Percentiles rank a stretch among this genome's conserved stretches.
Evolutionary conservation across 345 rosid genomes (phyloP).

Genomic region (Toxicodendron radicans): DNA sequence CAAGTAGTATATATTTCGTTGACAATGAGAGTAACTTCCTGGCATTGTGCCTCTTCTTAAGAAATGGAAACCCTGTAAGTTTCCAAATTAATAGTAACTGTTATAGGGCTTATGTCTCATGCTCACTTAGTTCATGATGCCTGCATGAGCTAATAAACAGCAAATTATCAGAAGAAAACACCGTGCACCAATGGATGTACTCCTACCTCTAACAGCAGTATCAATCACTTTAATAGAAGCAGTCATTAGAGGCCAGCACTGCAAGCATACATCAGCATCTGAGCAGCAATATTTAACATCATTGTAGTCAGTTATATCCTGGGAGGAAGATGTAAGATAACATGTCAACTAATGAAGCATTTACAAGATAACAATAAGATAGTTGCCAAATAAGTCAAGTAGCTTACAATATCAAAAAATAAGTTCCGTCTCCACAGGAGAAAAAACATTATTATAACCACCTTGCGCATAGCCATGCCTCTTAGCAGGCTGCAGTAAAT

Average conservation of each 20-base stretch:
- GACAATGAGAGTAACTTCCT: neutral
- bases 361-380: neutral
- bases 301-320: conserved; percentile 94
- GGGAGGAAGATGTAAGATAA: conserved; percentile 22
- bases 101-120: neutral
- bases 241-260: conserved; percentile 95
- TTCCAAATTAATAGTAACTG: neutral
- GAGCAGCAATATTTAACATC: conserved; percentile 93
- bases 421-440: conserved; percentile 88
- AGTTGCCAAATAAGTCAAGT: conserved; percentile 8
- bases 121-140: neutral
- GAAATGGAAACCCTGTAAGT: neutral
- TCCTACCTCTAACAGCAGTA: conserved; percentile 73
- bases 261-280: conserved; percentile 88
- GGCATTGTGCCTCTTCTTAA: neutral
- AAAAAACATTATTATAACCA: conserved; percentile 74
- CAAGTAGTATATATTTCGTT: neutral
- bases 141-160: neutral
- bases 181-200: neutral
- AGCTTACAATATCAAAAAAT: conserved; percentile 85
- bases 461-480: conserved; percentile 73
- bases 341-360: conserved; percentile 17
- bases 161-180: neutral
- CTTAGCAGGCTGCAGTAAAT: conserved; percentile 60
- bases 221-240: conserved; percentile 85